phyloP scores from a whole-genome alignment of 805 yeast genomes.

The Dipodascus albidus region DNA sequence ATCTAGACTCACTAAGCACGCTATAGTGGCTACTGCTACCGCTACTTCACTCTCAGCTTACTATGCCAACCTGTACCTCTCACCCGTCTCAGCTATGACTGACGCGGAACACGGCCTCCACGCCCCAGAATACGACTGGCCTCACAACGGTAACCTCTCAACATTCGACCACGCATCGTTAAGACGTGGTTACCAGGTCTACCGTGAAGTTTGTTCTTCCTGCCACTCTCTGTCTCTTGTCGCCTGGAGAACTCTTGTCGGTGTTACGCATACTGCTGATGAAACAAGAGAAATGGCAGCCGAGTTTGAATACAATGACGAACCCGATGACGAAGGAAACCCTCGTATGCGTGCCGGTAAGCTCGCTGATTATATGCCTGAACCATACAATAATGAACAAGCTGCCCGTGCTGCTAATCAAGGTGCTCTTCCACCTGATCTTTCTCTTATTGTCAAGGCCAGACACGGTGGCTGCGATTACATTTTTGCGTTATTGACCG shows the following conservation, averaged over 20 bases:
- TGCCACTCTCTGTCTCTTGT: conserved; percentile 95
- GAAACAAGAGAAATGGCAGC: conserved; percentile 93
- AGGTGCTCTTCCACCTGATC: conserved; percentile 98
- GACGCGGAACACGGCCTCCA: conserved; percentile 99
- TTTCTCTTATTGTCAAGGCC: conserved; percentile 94
- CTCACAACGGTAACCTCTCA: conserved; percentile 78
- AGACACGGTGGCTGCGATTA: conserved; percentile 98
- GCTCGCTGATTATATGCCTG: conserved; percentile 88
- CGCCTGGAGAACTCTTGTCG: conserved; percentile 97
- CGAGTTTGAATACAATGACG: conserved; percentile 63
- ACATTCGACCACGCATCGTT: conserved; percentile 91
- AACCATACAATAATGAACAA: conserved; percentile 95
- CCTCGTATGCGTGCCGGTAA: conserved; percentile 98
- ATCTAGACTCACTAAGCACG: conserved; percentile 28
- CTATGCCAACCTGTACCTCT: conserved; percentile 71
- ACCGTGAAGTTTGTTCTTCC: conserved; percentile 97
- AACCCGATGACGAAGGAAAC: conserved; percentile 36
- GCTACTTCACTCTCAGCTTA: conserved; percentile 73
- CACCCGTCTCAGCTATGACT: conserved; percentile 91
- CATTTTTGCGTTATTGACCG: conserved; percentile 88
- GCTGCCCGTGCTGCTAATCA: conserved; percentile 99
- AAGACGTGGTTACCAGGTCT: conserved; percentile 98
- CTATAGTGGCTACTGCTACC: conserved; percentile 43
- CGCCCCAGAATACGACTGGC: conserved; percentile 87
- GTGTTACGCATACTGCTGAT: conserved; percentile 82